These are phyloP conservation scores for Vitis labrusca DNA, from an alignment of 164 flowering plant species.

Conservation along the genomic window DNA sequence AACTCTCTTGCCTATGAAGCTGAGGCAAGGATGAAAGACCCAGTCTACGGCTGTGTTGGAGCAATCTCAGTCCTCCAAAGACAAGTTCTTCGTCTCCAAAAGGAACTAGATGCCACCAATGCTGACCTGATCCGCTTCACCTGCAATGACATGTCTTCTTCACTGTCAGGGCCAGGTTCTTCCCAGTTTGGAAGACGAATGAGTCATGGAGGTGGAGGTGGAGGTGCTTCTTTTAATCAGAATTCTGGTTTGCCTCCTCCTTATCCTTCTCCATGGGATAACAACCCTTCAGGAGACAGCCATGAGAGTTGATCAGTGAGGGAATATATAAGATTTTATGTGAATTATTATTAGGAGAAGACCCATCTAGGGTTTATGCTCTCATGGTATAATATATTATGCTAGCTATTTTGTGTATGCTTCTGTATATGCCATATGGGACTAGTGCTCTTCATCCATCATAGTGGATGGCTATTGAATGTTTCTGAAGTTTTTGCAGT, in stretches of 20 bases:
- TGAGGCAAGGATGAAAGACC: constrained; percentile 71
- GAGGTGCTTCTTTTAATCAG: constrained; percentile 7
- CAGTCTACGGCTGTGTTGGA: constrained; percentile 79
- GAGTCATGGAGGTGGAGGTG: constrained; percentile 5
- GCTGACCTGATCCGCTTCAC: constrained; percentile 54
- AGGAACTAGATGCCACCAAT: constrained; percentile 65
- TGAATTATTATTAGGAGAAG: not conserved
- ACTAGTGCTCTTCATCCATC: too few relatives aligned
- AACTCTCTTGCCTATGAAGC: constrained; percentile 82
- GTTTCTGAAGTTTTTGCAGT: too few relatives aligned
- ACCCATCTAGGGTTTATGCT: constrained; percentile 8
- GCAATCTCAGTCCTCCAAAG: constrained; percentile 75
- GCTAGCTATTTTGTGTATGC: not conserved
- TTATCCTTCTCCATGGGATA: constrained; percentile 18
- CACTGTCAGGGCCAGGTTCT: constrained; percentile 1
- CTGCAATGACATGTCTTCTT: constrained; percentile 11
- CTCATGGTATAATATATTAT: not conserved
- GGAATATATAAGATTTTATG: constrained; percentile 1
- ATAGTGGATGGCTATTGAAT: too few relatives aligned
- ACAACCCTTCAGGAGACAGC: constrained; percentile 1
- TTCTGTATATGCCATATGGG: too few relatives aligned
- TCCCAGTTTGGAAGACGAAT: constrained; percentile 16
- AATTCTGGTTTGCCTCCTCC: constrained; percentile 7
- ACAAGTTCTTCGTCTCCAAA: constrained; percentile 62
- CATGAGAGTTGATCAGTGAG: constrained; percentile 12